These are phyloP conservation scores for Thozetella sp. DNA, from an alignment of 495 filamentous ascomycete genomes.

Conservation along the genomic window DNA sequence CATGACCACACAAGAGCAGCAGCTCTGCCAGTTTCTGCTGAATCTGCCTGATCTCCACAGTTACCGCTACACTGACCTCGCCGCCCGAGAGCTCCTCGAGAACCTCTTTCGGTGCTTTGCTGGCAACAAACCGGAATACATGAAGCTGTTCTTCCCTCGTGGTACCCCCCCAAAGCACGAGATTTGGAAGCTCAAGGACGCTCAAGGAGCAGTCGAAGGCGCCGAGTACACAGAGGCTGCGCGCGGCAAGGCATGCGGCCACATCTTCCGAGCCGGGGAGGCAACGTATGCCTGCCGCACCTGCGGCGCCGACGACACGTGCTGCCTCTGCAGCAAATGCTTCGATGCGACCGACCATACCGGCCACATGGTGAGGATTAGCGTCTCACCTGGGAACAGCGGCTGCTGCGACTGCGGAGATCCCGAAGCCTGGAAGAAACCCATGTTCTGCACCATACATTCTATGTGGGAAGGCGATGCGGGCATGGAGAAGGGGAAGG, in stretches of 20 bases:
- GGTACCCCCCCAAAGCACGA: conserved; percentile 57
- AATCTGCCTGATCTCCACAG: conserved; percentile 67
- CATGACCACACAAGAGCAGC: conserved; percentile 74
- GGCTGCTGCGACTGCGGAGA: conserved; percentile 98
- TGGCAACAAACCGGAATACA: conserved; percentile 67
- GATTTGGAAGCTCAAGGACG: conserved; percentile 76
- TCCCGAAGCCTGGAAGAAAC: conserved; percentile 85
- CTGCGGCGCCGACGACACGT: conserved; percentile 85
- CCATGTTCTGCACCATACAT: conserved; percentile 92
- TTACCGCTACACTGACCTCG: conserved; percentile 72
- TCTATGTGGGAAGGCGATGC: conserved; percentile 58
- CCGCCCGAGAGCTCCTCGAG: conserved; percentile 68
- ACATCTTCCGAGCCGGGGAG: conserved; percentile 93
- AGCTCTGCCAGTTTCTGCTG: conserved; percentile 75
- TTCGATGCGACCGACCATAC: conserved; percentile 95
- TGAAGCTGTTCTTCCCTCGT: conserved; percentile 78
- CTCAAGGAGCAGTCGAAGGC: conserved; percentile 90
- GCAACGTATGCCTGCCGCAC: conserved; percentile 93
- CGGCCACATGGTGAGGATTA: conserved; percentile 88
- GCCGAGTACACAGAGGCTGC: conserved; percentile 94
- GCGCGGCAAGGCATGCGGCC: conserved; percentile 92
- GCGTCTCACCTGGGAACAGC: conserved; percentile 82
- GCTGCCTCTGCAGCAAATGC: conserved; percentile 84
- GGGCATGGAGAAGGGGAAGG: conserved; percentile 68
- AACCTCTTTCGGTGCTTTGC: conserved; percentile 86